Conservation (phyloP, 2,329 filamentous ascomycete species). For the Colletotrichum melonis region DNA sequence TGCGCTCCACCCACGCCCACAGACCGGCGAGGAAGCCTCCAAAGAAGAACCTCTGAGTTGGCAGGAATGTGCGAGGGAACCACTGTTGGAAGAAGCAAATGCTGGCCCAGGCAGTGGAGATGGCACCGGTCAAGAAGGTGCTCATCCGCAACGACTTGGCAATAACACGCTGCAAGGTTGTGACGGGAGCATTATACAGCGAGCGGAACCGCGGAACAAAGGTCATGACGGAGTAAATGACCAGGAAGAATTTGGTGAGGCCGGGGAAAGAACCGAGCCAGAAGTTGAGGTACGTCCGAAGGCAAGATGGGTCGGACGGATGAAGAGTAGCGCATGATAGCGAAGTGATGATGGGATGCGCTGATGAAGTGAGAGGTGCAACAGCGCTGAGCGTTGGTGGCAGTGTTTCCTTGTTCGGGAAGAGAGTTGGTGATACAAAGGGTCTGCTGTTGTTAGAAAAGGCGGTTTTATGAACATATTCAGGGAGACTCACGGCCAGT, state of each 20-base stretch:
- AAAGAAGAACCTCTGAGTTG: conserved; percentile 89
- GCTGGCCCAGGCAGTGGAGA: conserved; percentile 88
- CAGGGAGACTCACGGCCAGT: conserved; percentile 78
- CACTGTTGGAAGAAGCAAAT: conserved; percentile 89
- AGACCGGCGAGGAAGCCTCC: conserved; percentile 87
- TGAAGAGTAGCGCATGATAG: conserved; percentile 93
- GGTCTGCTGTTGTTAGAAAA: conserved; percentile 58
- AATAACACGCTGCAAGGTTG: conserved; percentile 74
- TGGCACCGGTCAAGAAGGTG: conserved; percentile 82
- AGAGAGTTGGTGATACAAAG: conserved; percentile 88
- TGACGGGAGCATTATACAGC: conserved; percentile 76
- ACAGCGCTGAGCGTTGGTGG: conserved; percentile 75
- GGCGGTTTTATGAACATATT: not conserved
- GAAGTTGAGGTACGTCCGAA: conserved; percentile 87
- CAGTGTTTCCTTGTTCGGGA: conserved; percentile 77
- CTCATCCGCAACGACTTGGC: conserved; percentile 79
- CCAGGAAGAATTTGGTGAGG: conserved; percentile 80
- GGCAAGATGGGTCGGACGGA: conserved; percentile 87
- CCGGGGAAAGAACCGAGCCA: conserved; percentile 86
- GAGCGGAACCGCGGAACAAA: conserved; percentile 75
- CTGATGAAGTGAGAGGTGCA: conserved; percentile 81
- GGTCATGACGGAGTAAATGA: conserved; percentile 76
- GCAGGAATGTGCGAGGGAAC: conserved; percentile 78
- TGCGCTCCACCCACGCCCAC: conserved; percentile 83
- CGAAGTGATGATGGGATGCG: conserved; percentile 86